Conservation (phyloP, 495 filamentous ascomycete species). For the Lepidopterella palustris region DNA sequence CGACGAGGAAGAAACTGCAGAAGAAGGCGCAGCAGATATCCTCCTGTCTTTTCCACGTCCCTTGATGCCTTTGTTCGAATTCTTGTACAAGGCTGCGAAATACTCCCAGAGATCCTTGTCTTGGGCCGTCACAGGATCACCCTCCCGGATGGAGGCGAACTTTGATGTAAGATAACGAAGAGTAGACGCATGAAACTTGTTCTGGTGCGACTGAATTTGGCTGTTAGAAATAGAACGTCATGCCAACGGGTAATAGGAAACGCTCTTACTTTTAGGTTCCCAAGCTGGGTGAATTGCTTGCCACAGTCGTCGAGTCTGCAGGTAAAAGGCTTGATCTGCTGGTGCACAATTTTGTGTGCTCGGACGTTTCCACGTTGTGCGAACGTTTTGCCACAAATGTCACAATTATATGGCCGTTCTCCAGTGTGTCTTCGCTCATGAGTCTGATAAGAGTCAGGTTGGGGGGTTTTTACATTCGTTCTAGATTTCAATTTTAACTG, state of each 20-base stretch:
- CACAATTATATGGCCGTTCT: constrained; percentile 78
- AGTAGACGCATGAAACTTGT: constrained; percentile 76
- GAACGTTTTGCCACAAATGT: constrained; percentile 73
- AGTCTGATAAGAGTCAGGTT: constrained; percentile 47
- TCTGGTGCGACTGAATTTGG: constrained; percentile 71
- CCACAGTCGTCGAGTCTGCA: constrained; percentile 76
- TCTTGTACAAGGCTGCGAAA: constrained; percentile 83
- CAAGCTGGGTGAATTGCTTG: constrained; percentile 82
- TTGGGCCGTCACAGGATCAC: constrained; percentile 53
- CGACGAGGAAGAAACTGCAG: constrained; percentile 17
- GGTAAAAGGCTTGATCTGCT: constrained; percentile 66
- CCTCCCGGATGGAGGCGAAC: constrained; percentile 60
- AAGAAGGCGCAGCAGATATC: constrained; percentile 19
- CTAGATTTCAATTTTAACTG: constrained; percentile 26
- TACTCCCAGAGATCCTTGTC: constrained; percentile 83
- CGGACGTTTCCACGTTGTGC: constrained; percentile 82
- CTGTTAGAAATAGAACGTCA: not conserved
- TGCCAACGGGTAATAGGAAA: constrained; percentile 2
- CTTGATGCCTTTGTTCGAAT: constrained; percentile 90
- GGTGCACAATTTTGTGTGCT: constrained; percentile 79
- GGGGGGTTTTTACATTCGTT: not conserved
- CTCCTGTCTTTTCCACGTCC: constrained; percentile 77
- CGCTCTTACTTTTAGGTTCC: constrained; percentile 71
- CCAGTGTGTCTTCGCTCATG: constrained; percentile 83
- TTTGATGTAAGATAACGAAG: constrained; percentile 65